Conservation (phyloP, 805 yeast species). For the Tetrapisispora arboricola region DNA sequence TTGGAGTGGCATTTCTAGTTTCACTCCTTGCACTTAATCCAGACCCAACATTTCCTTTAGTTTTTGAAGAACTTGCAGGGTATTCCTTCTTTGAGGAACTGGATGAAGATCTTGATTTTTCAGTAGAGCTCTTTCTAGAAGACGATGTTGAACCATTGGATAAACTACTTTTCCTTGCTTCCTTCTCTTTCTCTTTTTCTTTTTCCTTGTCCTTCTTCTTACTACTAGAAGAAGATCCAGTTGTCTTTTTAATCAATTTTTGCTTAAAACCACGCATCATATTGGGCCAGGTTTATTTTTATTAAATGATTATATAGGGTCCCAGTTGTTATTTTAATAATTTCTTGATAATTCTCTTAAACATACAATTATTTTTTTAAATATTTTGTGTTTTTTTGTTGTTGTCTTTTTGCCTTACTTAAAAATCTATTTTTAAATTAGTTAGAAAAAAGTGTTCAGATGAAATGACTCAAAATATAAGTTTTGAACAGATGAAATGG, state of each 20-base stretch:
- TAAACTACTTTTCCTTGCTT: conserved; percentile 5
- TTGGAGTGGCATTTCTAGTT: conserved; percentile 2
- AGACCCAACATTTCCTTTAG: conserved; percentile 1
- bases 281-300: conserved; percentile 18
- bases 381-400: too few species aligned
- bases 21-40: conserved; percentile 3
- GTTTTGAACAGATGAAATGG: too few species aligned
- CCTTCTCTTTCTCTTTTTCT: conserved; percentile 28
- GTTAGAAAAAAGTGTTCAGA: too few species aligned
- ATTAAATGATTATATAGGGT: too few species aligned
- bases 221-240: conserved; percentile 29
- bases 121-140: conserved; percentile 13
- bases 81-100: conserved; percentile 5
- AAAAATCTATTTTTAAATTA: too few species aligned
- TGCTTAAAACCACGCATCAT: conserved; percentile 73
- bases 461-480: too few species aligned
- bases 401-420: too few species aligned
- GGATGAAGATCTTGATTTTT: conserved; percentile 13
- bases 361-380: too few species aligned
- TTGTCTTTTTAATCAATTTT: conserved; percentile 32
- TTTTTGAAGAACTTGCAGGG: conserved; percentile 3
- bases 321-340: too few species aligned
- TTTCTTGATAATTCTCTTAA: too few species aligned
- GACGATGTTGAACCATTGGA: conserved; percentile 7
- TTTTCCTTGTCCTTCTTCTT: conserved; percentile 37